phyloP scores from a whole-genome alignment of 2,329 filamentous ascomycete genomes.

The Tolypocladium inflatum region DNA sequence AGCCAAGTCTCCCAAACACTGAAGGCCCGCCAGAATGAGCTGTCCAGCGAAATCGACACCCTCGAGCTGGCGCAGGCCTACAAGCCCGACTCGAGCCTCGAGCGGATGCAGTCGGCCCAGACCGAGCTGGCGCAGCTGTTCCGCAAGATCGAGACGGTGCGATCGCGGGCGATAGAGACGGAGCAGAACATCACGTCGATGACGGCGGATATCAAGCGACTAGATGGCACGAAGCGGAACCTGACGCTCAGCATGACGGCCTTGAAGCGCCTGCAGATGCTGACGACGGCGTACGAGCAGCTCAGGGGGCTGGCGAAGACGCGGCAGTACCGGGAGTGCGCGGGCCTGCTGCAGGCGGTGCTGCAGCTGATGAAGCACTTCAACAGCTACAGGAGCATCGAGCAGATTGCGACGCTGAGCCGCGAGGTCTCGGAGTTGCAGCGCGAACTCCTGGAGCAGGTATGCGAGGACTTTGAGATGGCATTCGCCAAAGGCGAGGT shows the following conservation, averaged over 20 bases:
- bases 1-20: slow-evolving; percentile 65
- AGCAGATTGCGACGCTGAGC: slow-evolving; percentile 91
- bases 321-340: slow-evolving; percentile 89
- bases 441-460: slow-evolving; percentile 84
- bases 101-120: slow-evolving; percentile 86
- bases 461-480: slow-evolving; percentile 98
- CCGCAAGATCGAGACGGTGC: slow-evolving; percentile 88
- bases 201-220: slow-evolving; percentile 96
- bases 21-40: slow-evolving; percentile 66
- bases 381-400: slow-evolving; percentile 94
- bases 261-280: slow-evolving; percentile 92
- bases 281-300: slow-evolving; percentile 98
- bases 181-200: slow-evolving; percentile 96
- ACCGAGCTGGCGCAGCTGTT: slow-evolving; percentile 83
- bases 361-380: slow-evolving; percentile 98
- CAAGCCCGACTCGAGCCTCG: slow-evolving; percentile 77
- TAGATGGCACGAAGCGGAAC: slow-evolving; percentile 95
- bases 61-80: slow-evolving; percentile 73
- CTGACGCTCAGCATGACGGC: slow-evolving; percentile 96
- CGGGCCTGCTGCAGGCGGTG: slow-evolving; percentile 86
- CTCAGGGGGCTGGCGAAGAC: slow-evolving; percentile 73
- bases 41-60: slow-evolving; percentile 66
- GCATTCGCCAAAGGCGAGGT: slow-evolving; percentile 87
- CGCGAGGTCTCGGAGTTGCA: slow-evolving; percentile 91
- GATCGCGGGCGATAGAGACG: slow-evolving; percentile 79